These are phyloP conservation scores for Pichia sp. DNA, from an alignment of 1,139 yeast genomes.

Conservation along the genomic window DNA sequence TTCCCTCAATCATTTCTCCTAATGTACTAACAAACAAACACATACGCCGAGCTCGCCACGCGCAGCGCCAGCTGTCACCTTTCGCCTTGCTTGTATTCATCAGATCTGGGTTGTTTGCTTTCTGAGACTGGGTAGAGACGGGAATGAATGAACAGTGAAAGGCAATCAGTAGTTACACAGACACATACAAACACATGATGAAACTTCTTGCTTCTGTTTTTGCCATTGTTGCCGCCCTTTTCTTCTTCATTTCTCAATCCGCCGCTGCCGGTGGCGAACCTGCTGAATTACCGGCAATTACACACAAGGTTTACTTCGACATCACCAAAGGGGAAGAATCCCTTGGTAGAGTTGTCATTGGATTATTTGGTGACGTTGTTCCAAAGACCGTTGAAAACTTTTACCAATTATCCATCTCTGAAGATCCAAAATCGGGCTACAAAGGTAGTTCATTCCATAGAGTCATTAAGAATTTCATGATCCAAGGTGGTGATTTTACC, in stretches of 20 bases:
- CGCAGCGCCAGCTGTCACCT: too few species aligned
- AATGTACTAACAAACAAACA: too few species aligned
- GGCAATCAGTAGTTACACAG: neutral
- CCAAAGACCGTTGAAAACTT: conserved; percentile 58
- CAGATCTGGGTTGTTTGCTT: too few species aligned
- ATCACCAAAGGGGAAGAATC: conserved; percentile 71
- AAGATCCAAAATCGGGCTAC: conserved; percentile 51
- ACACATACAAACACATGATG: conserved; percentile 16
- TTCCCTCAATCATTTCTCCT: too few species aligned
- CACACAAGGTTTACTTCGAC: conserved; percentile 81
- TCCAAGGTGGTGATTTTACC: conserved; percentile 60
- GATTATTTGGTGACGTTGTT: conserved; percentile 52
- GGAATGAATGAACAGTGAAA: too few species aligned
- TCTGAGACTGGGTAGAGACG: too few species aligned
- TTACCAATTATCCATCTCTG: conserved; percentile 50
- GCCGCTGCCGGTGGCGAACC: conserved; percentile 16
- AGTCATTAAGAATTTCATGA: conserved; percentile 52
- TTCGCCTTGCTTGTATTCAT: too few species aligned
- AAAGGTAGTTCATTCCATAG: conserved; percentile 50
- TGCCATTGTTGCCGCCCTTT: conserved; percentile 20
- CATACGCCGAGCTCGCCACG: too few species aligned
- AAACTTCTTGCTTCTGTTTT: conserved; percentile 23
- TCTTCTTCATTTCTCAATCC: conserved; percentile 21
- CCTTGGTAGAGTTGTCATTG: conserved; percentile 52
- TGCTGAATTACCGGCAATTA: conserved; percentile 49